Evolutionary conservation across 1,139 yeast species (phyloP).

Genomic region (Zygoascus meyerae): DNA sequence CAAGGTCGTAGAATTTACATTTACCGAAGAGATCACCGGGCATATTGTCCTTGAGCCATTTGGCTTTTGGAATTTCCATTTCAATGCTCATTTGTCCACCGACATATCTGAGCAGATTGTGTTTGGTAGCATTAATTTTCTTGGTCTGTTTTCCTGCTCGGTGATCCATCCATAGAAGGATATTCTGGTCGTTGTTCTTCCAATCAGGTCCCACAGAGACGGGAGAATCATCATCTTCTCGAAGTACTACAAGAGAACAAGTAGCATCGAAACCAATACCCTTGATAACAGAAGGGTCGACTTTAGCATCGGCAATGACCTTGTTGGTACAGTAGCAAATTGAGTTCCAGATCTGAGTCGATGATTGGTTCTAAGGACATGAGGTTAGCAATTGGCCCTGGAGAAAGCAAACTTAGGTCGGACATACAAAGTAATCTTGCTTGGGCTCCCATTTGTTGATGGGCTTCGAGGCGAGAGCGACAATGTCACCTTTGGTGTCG

Average conservation of each 20-base stretch:
- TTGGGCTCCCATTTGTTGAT: conserved; percentile 54
- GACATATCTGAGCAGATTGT: conserved; percentile 77
- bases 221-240: conserved; percentile 61
- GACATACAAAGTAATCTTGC: conserved; percentile 42
- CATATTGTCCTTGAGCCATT: conserved; percentile 88
- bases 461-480: conserved; percentile 73
- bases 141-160: conserved; percentile 86
- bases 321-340: conserved; percentile 76
- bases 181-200: conserved; percentile 62
- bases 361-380: conserved; percentile 56
- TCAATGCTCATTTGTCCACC: conserved; percentile 98
- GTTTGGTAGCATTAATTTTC: conserved; percentile 72
- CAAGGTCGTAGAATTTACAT: conserved; percentile 84
- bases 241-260: conserved; percentile 81
- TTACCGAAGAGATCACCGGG: conserved; percentile 57
- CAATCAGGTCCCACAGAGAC: conserved; percentile 93
- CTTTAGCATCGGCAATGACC: conserved; percentile 66
- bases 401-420: background rate
- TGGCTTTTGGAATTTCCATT: conserved; percentile 95
- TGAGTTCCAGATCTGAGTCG: conserved; percentile 90
- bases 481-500: conserved; percentile 73
- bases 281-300: conserved; percentile 57
- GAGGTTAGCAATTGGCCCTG: conserved; percentile 39
- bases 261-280: conserved; percentile 98
- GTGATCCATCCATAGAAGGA: conserved; percentile 97